Evolutionary conservation across 345 rosid species (phyloP).

Genomic region (Gossypium mustelinum): DNA sequence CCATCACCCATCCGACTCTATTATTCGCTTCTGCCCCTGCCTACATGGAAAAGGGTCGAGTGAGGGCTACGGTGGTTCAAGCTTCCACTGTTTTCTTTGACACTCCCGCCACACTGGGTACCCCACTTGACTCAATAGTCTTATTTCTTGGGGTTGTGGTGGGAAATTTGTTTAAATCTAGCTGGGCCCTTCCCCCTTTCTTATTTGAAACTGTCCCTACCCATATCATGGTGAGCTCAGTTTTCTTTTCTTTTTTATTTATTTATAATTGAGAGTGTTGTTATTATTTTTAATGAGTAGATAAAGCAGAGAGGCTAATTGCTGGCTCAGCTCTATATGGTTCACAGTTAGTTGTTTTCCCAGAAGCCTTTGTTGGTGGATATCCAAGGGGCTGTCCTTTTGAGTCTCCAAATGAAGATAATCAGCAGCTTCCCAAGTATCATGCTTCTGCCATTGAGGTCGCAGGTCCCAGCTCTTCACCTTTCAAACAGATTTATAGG

Average conservation of each 20-base stretch:
- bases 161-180: conserved; percentile 7
- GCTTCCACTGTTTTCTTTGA: conserved; percentile 1
- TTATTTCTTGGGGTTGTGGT: not conserved
- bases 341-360: conserved; percentile 11
- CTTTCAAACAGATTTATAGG: not conserved
- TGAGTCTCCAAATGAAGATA: not conserved
- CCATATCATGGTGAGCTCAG: conserved; percentile 2
- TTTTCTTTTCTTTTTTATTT: not conserved
- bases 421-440: not conserved
- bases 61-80: conserved; percentile 13
- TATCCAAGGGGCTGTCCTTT: conserved; percentile 4
- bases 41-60: conserved; percentile 4
- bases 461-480: not conserved
- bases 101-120: conserved; percentile 5
- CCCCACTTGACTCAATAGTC: not conserved
- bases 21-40: not conserved
- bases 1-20: not conserved
- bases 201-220: not conserved
- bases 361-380: conserved; percentile 13
- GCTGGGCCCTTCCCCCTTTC: not conserved
- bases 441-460: conserved; percentile 12
- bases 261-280: not conserved
- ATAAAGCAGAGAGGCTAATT: conserved; percentile 9
- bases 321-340: conserved; percentile 8
- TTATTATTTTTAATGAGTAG: not conserved